Conservation (phyloP, 2,329 filamentous ascomycete genomes). For the Macroventuria anomochaeta region DNA sequence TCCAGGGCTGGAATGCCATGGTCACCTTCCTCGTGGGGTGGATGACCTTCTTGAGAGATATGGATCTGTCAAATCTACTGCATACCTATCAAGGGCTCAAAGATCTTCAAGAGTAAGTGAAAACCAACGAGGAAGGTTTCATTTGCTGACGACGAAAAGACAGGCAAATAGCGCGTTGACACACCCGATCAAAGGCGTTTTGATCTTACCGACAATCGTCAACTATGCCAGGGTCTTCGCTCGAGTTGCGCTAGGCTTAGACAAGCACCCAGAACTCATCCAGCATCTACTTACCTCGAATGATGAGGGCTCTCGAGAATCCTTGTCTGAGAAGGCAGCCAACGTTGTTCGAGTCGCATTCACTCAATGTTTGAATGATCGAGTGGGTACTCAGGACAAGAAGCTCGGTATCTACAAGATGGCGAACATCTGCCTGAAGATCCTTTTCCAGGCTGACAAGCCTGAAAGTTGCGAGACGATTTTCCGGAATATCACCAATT, state of each 20-base stretch:
- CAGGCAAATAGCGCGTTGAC: conserved; percentile 83
- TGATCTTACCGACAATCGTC: conserved; percentile 84
- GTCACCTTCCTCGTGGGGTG: conserved; percentile 82
- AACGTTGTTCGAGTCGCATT: conserved; percentile 92
- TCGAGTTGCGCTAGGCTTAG: conserved; percentile 82
- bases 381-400: conserved; percentile 66
- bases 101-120: conserved; percentile 74
- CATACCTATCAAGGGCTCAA: conserved; percentile 77
- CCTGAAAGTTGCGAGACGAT: conserved; percentile 85
- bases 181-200: conserved; percentile 77
- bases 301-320: conserved; percentile 72
- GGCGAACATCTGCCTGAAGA: conserved; percentile 86
- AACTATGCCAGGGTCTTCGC: conserved; percentile 81
- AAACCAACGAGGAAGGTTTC: too few species aligned
- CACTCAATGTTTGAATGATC: conserved; percentile 85
- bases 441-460: conserved; percentile 87
- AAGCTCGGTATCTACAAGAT: conserved; percentile 89
- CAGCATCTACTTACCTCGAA: conserved; percentile 65
- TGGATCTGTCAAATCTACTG: conserved; percentile 76
- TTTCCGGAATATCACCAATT: conserved; percentile 84
- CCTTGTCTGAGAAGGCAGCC: conserved; percentile 84
- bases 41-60: conserved; percentile 79
- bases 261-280: conserved; percentile 79
- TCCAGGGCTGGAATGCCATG: conserved; percentile 76
- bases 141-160: conserved; percentile 44